A percentile compares a stretch with the other conserved stretches of the same genome.
These are phyloP conservation scores for Paramecium tetraurelia DNA, from an alignment of 73 alveolate species.

Conservation along the genomic window DNA sequence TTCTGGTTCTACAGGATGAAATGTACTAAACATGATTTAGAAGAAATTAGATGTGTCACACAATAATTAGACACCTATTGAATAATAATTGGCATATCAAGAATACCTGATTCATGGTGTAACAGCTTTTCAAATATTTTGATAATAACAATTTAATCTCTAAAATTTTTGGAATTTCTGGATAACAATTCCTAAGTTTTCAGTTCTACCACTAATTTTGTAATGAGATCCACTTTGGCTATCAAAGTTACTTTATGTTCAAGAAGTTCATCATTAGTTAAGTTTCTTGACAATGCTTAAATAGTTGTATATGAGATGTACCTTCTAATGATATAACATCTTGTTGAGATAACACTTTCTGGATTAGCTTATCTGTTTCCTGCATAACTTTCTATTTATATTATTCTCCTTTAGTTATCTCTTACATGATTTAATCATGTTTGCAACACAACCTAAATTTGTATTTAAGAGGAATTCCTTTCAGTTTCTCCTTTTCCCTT, in stretches of 20 bases:
- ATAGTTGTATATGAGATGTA: neutral
- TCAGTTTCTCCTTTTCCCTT: neutral
- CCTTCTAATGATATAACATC: neutral
- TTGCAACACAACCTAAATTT: neutral
- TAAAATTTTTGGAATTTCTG: constrained; percentile 21
- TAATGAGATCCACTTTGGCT: neutral
- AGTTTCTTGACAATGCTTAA: neutral
- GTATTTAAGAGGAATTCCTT: constrained; percentile 15
- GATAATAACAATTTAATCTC: neutral
- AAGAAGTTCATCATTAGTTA: neutral
- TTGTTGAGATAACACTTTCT: neutral
- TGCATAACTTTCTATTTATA: neutral
- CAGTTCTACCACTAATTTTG: neutral
- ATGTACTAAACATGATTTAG: constrained; percentile 26
- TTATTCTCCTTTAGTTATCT: neutral
- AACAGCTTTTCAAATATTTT: neutral
- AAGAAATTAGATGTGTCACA: neutral
- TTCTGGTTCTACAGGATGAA: constrained; percentile 42
- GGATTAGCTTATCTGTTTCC: neutral
- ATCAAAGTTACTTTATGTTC: neutral
- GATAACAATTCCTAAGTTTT: neutral
- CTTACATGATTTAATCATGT: neutral
- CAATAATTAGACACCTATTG: neutral
- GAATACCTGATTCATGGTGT: neutral
- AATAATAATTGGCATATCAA: no score